A percentile compares a stretch with the other conserved stretches of the same genome.
Evolutionary conservation across 305 asterid species (phyloP).

Genomic region (Plantago rigida): DNA sequence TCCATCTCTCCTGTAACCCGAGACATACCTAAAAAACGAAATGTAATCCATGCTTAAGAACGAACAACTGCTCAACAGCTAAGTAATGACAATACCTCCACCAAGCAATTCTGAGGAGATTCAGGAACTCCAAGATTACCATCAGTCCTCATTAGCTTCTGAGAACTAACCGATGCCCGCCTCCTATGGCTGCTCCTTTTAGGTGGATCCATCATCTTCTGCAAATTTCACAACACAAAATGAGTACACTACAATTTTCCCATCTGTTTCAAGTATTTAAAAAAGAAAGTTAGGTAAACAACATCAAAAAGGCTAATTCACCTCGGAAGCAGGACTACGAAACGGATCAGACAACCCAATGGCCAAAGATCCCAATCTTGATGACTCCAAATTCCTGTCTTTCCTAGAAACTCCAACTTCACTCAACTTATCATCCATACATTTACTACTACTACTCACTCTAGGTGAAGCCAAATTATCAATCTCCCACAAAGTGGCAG

Average conservation of each 20-base stretch:
- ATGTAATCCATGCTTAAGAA: too few relatives aligned
- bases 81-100: slow-evolving; percentile 48
- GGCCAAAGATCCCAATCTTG: slow-evolving; percentile 42
- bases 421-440: slow-evolving; percentile 35
- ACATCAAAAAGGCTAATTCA: slow-evolving; percentile 24
- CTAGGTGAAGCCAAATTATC: slow-evolving; percentile 48
- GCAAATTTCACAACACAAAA: slow-evolving; percentile 26
- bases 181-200: slow-evolving; percentile 46
- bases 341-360: slow-evolving; percentile 41
- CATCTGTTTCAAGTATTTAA: not conserved
- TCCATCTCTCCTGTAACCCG: too few relatives aligned
- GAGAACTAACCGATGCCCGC: slow-evolving; percentile 59
- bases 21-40: too few relatives aligned
- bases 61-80: not conserved
- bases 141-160: slow-evolving; percentile 40
- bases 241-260: slow-evolving; percentile 19
- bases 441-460: slow-evolving; percentile 35
- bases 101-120: slow-evolving; percentile 39
- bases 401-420: slow-evolving; percentile 37
- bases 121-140: slow-evolving; percentile 33
- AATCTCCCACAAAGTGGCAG: slow-evolving; percentile 67
- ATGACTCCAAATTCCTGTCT: slow-evolving; percentile 33
- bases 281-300: not conserved
- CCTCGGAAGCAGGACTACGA: slow-evolving; percentile 53
- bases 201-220: slow-evolving; percentile 50